Percentiles rank a stretch among this genome's conserved stretches.
Evolutionary conservation across 2,329 filamentous ascomycete genomes (phyloP).

Genomic region (Trichoderma oligosporum): DNA sequence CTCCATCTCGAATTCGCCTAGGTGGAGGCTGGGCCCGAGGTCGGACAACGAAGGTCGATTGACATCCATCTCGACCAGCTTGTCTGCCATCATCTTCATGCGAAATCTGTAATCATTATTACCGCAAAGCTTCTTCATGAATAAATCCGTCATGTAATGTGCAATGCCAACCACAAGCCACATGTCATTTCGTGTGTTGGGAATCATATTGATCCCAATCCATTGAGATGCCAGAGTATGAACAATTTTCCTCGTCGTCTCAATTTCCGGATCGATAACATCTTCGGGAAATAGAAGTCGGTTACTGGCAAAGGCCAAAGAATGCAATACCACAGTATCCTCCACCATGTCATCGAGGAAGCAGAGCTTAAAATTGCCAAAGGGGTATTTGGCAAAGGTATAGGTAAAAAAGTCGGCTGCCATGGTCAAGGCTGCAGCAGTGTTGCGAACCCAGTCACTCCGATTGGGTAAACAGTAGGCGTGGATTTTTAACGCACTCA

Average conservation of each 20-base stretch:
- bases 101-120: constrained; percentile 93
- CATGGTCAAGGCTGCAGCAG: constrained; percentile 76
- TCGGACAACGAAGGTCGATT: constrained; percentile 78
- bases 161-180: constrained; percentile 90
- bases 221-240: constrained; percentile 87
- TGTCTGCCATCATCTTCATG: constrained; percentile 80
- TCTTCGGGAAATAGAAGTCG: constrained; percentile 79
- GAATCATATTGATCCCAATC: constrained; percentile 88
- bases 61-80: constrained; percentile 75
- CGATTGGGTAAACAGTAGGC: constrained; percentile 87
- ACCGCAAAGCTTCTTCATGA: constrained; percentile 84
- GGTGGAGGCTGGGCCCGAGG: constrained; percentile 70
- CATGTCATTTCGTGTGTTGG: constrained; percentile 72
- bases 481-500: constrained; percentile 82
- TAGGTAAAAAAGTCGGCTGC: constrained; percentile 90
- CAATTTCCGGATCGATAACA: constrained; percentile 79
- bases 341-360: constrained; percentile 86
- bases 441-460: constrained; percentile 77
- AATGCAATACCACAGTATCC: constrained; percentile 74
- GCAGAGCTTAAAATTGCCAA: constrained; percentile 85
- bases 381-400: constrained; percentile 86
- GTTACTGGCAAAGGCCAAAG: constrained; percentile 81
- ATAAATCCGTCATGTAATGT: constrained; percentile 92
- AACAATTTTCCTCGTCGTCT: constrained; percentile 74
- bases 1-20: constrained; percentile 81